A percentile compares a stretch with the other conserved stretches of the same genome.
Evolutionary conservation across 1,284 basidiomycete species (phyloP).

Genomic region (Stygiomarasmius scandens): DNA sequence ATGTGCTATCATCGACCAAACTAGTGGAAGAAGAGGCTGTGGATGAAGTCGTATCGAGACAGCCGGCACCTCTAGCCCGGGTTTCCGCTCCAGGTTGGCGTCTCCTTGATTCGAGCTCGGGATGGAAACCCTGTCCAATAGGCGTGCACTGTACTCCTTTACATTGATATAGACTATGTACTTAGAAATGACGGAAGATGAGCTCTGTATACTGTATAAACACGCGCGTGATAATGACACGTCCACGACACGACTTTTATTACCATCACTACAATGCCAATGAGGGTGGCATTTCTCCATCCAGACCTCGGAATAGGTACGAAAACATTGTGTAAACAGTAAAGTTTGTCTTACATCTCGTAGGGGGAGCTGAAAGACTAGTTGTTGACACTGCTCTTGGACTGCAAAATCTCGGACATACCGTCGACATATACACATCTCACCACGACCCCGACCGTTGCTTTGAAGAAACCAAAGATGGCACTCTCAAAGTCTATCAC

Average conservation of each 20-base stretch:
- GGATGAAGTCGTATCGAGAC: conserved; percentile 7
- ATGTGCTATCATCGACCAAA: conserved; percentile 34
- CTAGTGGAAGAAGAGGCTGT: conserved; percentile 1
- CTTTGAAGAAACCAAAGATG: conserved; percentile 90
- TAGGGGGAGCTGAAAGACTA: conserved; percentile 93
- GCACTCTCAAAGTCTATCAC: conserved; percentile 80
- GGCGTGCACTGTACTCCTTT: conserved; percentile 46
- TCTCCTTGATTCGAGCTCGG: conserved; percentile 38
- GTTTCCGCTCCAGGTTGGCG: conserved; percentile 51
- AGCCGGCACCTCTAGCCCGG: not conserved
- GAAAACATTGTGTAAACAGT: conserved; percentile 7
- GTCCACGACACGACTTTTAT: not conserved
- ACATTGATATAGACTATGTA: conserved; percentile 8
- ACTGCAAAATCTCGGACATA: conserved; percentile 83
- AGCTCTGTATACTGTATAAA: no score
- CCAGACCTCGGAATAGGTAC: conserved; percentile 94
- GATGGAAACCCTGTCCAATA: conserved; percentile 69
- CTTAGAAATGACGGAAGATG: no score
- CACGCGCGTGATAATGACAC: not conserved
- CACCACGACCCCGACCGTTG: conserved; percentile 86
- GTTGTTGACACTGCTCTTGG: conserved; percentile 96
- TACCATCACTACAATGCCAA: not conserved
- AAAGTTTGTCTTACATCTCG: conserved; percentile 13
- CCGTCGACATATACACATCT: conserved; percentile 93
- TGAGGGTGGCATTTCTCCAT: conserved; percentile 83